Evolutionary conservation across 2,329 filamentous ascomycete genomes (phyloP), one percentile per base, ranked within the genome.

Genomic region (Ambrosiella beaveri): DNA sequence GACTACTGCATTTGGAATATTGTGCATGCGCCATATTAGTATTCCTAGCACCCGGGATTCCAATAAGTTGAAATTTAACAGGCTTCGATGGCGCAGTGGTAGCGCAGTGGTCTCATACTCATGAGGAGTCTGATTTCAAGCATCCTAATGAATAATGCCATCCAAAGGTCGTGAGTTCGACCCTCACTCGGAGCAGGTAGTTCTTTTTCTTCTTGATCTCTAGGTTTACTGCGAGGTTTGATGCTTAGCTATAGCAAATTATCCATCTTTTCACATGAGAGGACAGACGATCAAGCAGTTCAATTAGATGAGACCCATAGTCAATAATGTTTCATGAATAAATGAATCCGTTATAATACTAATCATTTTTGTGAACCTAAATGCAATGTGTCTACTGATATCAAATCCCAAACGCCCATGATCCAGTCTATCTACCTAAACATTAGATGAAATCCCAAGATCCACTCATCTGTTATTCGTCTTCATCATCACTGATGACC

Each of bases 111-210:
- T 60, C 59, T 60, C 55, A 60, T 60, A 60, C 57, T 60, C 59
- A 60, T 60, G 59, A 60, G 59, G 55, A 57, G 59, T 55, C 59
- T 58, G 57, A 59, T 62, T 59, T 61, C 57, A 57, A 57, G 57
- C 36, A 37, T 40, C 50, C 56, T n/a, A 57, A 50, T 60, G 54
- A 56, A 58, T 53, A 53, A 56, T 59, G 54, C 58, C 53, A 62
- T 62, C 61, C 58, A 59, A 62, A 62, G 61, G 58, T 62, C 61
- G 58, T 60, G 61, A 60, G 61, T 62, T 62, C 61, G 61, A 62
- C 58, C 61, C 61, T 62, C 58, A 60, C 58, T 60, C 56, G 58
- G 61, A 60, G 57, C 61, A 62, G 12, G 6, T 15, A n/a, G 37
- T 59, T 61, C 47, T 57, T 44, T 27, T 27, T 27, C 5, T 27